Evolutionary conservation across 148 eudicot species (phyloP).

Genomic region (Chenopodium berlandieri): DNA sequence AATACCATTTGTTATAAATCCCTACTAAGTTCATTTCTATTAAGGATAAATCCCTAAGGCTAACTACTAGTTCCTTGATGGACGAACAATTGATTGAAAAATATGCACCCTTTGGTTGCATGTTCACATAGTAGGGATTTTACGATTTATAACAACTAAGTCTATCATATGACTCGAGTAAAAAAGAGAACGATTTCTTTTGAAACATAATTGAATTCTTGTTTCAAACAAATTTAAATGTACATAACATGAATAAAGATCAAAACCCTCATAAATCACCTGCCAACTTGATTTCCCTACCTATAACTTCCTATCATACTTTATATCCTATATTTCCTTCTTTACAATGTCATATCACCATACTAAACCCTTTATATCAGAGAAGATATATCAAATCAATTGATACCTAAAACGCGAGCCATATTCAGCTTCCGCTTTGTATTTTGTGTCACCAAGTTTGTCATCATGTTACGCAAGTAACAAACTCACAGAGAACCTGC

Average conservation of each 20-base stretch:
- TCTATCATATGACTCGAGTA: neutral
- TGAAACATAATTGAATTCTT: slow-evolving; percentile 11
- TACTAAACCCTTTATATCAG: slow-evolving; percentile 6
- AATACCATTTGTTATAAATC: no score
- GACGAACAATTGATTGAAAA: neutral
- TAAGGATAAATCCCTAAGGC: no score
- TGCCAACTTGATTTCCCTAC: slow-evolving; percentile 22
- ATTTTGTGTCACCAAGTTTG: slow-evolving; percentile 5
- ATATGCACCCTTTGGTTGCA: neutral
- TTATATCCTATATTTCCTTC: slow-evolving; percentile 23
- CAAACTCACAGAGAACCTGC: slow-evolving; percentile 28
- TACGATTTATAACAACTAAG: neutral
- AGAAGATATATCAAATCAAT: slow-evolving; percentile 20
- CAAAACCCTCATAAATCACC: slow-evolving; percentile 9
- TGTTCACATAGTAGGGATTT: neutral
- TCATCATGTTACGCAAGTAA: slow-evolving; percentile 8
- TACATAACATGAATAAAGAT: slow-evolving; percentile 21
- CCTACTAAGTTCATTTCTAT: no score
- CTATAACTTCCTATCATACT: slow-evolving; percentile 15
- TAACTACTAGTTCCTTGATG: neutral
- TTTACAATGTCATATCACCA: slow-evolving; percentile 27
- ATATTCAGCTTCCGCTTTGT: slow-evolving; percentile 14
- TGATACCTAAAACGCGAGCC: slow-evolving; percentile 2
- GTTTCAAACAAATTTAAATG: slow-evolving; percentile 26
- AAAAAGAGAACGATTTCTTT: neutral